These are phyloP conservation scores for Lycium barbarum DNA, from an alignment of 257 asterid species.

Conservation along the genomic window DNA sequence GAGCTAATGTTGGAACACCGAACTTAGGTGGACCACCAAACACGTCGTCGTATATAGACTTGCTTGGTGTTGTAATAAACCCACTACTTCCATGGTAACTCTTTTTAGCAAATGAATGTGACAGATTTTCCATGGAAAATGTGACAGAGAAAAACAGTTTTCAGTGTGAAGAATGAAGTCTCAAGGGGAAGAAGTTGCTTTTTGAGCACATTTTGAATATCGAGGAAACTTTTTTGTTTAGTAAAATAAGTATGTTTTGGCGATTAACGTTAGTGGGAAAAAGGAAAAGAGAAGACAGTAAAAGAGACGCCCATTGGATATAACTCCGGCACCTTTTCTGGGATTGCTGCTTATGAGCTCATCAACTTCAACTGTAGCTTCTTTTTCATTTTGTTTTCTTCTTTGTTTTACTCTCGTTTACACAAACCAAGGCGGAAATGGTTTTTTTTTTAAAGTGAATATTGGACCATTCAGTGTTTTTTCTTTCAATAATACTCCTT, in stretches of 20 bases:
- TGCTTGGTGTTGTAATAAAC: slow-evolving; percentile 58
- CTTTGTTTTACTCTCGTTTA: too few species aligned
- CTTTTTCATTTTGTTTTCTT: too few species aligned
- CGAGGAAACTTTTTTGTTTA: slow-evolving; percentile 23
- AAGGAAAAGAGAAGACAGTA: neutral
- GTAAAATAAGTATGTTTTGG: slow-evolving; percentile 20
- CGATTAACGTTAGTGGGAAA: slow-evolving; percentile 22
- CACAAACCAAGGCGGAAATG: too few species aligned
- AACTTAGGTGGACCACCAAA: slow-evolving; percentile 66
- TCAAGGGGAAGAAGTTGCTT: slow-evolving; percentile 15
- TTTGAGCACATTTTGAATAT: slow-evolving; percentile 18
- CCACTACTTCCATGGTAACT: slow-evolving; percentile 56
- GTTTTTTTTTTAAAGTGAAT: too few species aligned
- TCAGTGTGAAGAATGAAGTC: neutral
- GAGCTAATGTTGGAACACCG: slow-evolving; percentile 67
- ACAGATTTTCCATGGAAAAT: slow-evolving; percentile 59
- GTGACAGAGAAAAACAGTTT: neutral
- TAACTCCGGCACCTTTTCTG: slow-evolving; percentile 18
- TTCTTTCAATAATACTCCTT: too few species aligned
- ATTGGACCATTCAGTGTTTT: too few species aligned
- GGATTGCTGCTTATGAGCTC: neutral
- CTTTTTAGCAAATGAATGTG: slow-evolving; percentile 65
- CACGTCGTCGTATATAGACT: slow-evolving; percentile 81
- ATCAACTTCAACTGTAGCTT: neutral
- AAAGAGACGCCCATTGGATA: neutral